phyloP scores from a whole-genome alignment of 1,284 basidiomycete genomes.

The Rhodotorula sp. region DNA sequence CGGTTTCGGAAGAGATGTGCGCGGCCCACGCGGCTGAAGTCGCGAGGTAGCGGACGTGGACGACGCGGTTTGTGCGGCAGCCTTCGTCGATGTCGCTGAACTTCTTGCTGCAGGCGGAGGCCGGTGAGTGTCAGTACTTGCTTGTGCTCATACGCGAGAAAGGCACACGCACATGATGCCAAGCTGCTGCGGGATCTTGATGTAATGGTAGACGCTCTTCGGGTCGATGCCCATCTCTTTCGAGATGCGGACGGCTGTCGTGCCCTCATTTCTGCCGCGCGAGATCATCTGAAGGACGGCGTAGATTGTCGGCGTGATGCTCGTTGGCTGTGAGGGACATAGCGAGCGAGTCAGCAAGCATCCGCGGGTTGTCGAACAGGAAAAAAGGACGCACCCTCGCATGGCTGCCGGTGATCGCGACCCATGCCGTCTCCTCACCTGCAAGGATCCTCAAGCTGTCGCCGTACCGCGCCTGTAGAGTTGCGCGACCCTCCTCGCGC shows the following conservation, averaged over 20 bases:
- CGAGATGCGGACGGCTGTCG: conserved; percentile 73
- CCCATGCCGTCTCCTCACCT: conserved; percentile 67
- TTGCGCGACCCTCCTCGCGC: conserved; percentile 53
- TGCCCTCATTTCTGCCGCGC: conserved; percentile 69
- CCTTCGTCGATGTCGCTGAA: conserved; percentile 40
- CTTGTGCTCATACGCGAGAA: background rate
- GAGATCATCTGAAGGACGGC: conserved; percentile 80
- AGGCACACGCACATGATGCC: conserved; percentile 66
- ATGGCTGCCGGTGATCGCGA: conserved; percentile 77
- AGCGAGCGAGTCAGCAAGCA: background rate
- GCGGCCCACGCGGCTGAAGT: conserved; percentile 37
- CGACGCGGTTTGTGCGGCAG: conserved; percentile 44
- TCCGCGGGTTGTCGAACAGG: background rate
- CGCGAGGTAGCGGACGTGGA: conserved; percentile 45
- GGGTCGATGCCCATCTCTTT: conserved; percentile 78
- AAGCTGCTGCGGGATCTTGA: conserved; percentile 68
- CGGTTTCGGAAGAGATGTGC: conserved; percentile 28
- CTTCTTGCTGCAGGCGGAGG: conserved; percentile 39
- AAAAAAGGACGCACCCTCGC: conserved; percentile 57
- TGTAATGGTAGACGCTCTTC: conserved; percentile 81
- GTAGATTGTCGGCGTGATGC: conserved; percentile 75
- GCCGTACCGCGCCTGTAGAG: conserved; percentile 47
- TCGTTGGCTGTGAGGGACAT: background rate
- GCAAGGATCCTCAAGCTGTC: conserved; percentile 67
- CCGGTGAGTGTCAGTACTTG: too few species aligned